Evolutionary conservation across 352 stramenopile species (phyloP).

Genomic region (Phytopythium helicoides): DNA sequence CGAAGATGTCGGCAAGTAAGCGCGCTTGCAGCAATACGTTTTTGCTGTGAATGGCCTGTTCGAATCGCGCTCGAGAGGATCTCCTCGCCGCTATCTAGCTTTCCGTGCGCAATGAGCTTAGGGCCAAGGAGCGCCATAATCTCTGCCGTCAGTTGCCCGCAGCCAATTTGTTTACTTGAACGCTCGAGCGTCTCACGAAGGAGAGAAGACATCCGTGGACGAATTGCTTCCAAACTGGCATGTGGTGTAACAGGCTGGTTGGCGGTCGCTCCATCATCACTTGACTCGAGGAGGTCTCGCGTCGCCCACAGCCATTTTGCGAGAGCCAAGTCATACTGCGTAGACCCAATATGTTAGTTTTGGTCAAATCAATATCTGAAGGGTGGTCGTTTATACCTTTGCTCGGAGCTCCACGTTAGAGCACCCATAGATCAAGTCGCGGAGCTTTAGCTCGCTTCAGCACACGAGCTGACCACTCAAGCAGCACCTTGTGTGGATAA

Average conservation of each 20-base stretch:
- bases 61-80: conserved; percentile 57
- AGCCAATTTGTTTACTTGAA: conserved; percentile 41
- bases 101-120: conserved; percentile 37
- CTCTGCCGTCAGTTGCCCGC: conserved; percentile 55
- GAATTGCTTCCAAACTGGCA: conserved; percentile 39
- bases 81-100: conserved; percentile 47
- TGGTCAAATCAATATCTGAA: neutral
- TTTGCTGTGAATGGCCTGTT: conserved; percentile 54
- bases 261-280: neutral
- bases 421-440: conserved; percentile 37
- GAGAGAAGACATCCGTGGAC: conserved; percentile 35
- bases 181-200: conserved; percentile 48
- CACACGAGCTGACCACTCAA: conserved; percentile 50
- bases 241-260: conserved; percentile 16
- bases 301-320: conserved; percentile 80
- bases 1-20: conserved; percentile 57
- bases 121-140: conserved; percentile 71
- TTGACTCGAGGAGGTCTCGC: conserved; percentile 16
- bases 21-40: conserved; percentile 70
- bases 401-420: conserved; percentile 49
- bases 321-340: conserved; percentile 63
- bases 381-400: conserved; percentile 31
- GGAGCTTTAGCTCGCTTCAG: conserved; percentile 43
- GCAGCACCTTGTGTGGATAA: conserved; percentile 39
- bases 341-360: neutral